Evolutionary conservation across 441 rosid genomes (phyloP).

Genomic region (Croton laevigatus): DNA sequence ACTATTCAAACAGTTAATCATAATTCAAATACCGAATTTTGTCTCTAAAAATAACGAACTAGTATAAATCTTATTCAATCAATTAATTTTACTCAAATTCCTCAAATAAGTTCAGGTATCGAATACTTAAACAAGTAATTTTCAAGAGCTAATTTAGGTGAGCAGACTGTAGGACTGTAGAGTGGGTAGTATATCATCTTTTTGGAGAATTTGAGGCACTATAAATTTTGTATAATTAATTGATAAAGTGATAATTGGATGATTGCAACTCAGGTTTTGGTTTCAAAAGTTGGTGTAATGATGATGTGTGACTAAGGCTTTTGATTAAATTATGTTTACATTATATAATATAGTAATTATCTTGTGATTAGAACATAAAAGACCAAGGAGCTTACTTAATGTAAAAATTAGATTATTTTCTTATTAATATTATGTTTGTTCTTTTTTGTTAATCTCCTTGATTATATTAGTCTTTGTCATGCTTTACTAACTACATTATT

Average conservation of each 20-base stretch:
- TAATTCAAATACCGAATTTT: too few relatives aligned
- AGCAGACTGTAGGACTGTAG: too few relatives aligned
- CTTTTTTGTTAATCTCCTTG: constrained; percentile 1
- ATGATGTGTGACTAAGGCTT: constrained; percentile 22
- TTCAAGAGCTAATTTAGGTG: too few relatives aligned
- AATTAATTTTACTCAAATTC: too few relatives aligned
- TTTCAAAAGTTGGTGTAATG: constrained; percentile 15
- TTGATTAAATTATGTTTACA: background rate
- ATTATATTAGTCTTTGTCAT: constrained; percentile 13
- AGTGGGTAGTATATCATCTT: background rate
- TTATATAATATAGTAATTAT: too few relatives aligned
- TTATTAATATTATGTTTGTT: constrained; percentile 9
- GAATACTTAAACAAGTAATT: too few relatives aligned
- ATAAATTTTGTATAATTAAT: constrained; percentile 13
- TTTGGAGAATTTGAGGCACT: constrained; percentile 9
- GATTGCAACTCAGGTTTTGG: constrained; percentile 17
- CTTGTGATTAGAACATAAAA: constrained; percentile 13
- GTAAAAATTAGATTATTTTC: constrained; percentile 22
- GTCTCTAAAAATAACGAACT: too few relatives aligned
- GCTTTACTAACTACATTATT: constrained; percentile 11
- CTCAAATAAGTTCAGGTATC: too few relatives aligned
- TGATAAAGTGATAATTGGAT: constrained; percentile 17
- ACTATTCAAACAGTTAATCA: too few relatives aligned
- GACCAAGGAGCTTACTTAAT: constrained; percentile 14
- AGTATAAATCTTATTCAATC: too few relatives aligned